A percentile compares a stretch with the other conserved stretches of the same genome.
Conservation (phyloP, 2,329 filamentous ascomycete species). For the Basipetospora sp. region DNA sequence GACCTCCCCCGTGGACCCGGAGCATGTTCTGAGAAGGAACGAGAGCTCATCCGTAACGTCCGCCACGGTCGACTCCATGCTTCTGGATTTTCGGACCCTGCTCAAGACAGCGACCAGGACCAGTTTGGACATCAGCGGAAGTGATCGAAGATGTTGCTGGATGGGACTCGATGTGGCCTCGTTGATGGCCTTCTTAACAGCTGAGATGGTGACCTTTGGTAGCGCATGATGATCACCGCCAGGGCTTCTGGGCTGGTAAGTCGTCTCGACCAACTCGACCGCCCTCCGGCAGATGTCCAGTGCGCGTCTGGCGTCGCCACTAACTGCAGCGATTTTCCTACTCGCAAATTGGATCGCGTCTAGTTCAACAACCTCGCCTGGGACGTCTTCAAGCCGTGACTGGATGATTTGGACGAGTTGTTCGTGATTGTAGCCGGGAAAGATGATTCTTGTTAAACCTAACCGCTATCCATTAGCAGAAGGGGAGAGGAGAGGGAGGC, state of each 20-base stretch:
- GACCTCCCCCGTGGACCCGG: constrained; percentile 7
- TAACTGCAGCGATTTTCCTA: constrained; percentile 90
- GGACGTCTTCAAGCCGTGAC: constrained; percentile 77
- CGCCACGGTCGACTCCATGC: constrained; percentile 74
- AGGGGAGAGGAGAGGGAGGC: not conserved
- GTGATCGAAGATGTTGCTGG: constrained; percentile 70
- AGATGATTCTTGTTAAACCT: constrained; percentile 83
- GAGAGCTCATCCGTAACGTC: constrained; percentile 68
- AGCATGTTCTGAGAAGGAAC: constrained; percentile 6
- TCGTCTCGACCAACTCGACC: constrained; percentile 82
- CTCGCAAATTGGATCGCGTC: constrained; percentile 94
- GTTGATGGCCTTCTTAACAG: constrained; percentile 84
- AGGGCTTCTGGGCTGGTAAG: constrained; percentile 20
- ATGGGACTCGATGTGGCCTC: constrained; percentile 88
- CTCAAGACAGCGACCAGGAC: constrained; percentile 71
- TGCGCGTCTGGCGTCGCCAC: constrained; percentile 79
- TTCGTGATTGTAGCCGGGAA: constrained; percentile 91
- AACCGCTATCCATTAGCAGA: too few species aligned
- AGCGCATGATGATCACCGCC: too few species aligned
- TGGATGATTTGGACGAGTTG: constrained; percentile 96
- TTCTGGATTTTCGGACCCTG: constrained; percentile 64
- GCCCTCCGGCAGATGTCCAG: constrained; percentile 90
- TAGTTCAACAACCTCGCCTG: constrained; percentile 75
- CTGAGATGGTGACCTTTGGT: constrained; percentile 69
- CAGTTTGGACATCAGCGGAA: constrained; percentile 71